Conservation (phyloP, 2,329 filamentous ascomycete species). For the Aspergillus versicolor region DNA sequence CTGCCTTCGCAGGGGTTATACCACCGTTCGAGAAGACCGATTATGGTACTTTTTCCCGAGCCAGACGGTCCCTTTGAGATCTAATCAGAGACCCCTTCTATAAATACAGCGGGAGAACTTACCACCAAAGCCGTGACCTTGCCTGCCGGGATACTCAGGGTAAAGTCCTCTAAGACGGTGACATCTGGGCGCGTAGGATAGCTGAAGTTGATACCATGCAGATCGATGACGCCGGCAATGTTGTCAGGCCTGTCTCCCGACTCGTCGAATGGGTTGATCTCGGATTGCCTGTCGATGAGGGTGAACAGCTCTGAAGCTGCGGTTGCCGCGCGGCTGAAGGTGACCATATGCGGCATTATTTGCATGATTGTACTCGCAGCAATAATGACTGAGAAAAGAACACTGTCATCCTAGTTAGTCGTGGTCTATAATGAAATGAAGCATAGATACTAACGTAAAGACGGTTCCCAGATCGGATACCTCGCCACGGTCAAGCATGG, state of each 20-base stretch:
- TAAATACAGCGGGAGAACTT: no score
- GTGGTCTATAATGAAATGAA: slow-evolving; percentile 6
- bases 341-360: slow-evolving; percentile 79
- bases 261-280: slow-evolving; percentile 72
- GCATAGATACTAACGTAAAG: slow-evolving; percentile 33
- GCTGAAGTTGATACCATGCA: slow-evolving; percentile 83
- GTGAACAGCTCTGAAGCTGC: slow-evolving; percentile 89
- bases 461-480: slow-evolving; percentile 59
- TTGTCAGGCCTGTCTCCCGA: slow-evolving; percentile 69
- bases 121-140: slow-evolving; percentile 85
- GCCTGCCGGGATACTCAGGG: slow-evolving; percentile 75
- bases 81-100: no score
- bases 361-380: slow-evolving; percentile 90
- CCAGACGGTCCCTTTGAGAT: slow-evolving; percentile 70
- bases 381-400: slow-evolving; percentile 88
- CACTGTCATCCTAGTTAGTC: slow-evolving; percentile 36
- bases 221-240: slow-evolving; percentile 76
- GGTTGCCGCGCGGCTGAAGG: slow-evolving; percentile 78
- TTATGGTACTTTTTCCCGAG: slow-evolving; percentile 91
- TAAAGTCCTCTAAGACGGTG: slow-evolving; percentile 80
- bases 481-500: slow-evolving; percentile 66
- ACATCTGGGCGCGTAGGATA: slow-evolving; percentile 93
- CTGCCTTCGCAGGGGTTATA: slow-evolving; percentile 82
- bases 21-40: slow-evolving; percentile 89
- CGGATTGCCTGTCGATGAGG: slow-evolving; percentile 85